phyloP scores from a whole-genome alignment of 257 asterid species.

The Gentiana straminea region DNA sequence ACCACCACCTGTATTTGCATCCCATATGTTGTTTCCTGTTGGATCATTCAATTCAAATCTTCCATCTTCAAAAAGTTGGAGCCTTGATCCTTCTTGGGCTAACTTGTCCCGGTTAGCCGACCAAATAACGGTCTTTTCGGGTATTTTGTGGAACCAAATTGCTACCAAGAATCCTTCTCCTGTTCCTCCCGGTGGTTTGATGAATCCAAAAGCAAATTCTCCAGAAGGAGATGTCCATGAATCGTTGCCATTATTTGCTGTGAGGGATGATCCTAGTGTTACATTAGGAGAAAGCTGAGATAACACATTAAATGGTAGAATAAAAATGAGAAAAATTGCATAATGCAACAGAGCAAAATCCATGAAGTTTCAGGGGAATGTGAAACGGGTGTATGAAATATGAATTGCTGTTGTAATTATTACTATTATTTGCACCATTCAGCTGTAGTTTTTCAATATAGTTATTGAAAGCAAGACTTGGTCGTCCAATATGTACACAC shows the following conservation, averaged over 20 bases:
- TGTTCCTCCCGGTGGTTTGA: no score
- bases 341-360: background rate
- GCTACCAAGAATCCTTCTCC: constrained; percentile 6
- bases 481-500: no score
- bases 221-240: constrained; percentile 6
- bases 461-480: no score
- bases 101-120: constrained; percentile 11
- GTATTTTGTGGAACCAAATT: constrained; percentile 14
- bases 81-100: constrained; percentile 4
- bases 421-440: no score
- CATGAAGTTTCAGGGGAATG: no score
- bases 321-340: background rate
- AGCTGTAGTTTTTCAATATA: no score
- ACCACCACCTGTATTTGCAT: background rate
- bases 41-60: constrained; percentile 3
- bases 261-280: constrained; percentile 9
- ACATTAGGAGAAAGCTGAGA: background rate
- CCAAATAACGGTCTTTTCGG: constrained; percentile 11
- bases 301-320: background rate
- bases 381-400: no score
- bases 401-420: no score
- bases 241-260: constrained; percentile 1
- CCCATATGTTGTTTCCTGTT: constrained; percentile 3
- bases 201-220: constrained; percentile 15
- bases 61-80: constrained; percentile 3